phyloP scores from a whole-genome alignment of 768 basidiomycete genomes.

The Lactarius evosmus region DNA sequence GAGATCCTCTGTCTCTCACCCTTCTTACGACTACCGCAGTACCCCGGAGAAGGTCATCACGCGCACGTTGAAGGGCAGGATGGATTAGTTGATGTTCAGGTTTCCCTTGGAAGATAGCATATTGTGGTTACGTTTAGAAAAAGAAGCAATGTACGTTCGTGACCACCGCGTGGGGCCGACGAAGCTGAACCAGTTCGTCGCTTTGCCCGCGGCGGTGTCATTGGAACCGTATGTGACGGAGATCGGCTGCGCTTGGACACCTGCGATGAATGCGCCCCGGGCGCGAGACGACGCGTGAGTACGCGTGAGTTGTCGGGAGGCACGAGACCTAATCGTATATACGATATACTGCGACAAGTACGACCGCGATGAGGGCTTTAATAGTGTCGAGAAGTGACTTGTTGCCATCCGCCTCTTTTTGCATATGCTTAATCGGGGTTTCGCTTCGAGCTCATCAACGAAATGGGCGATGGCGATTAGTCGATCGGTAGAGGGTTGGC shows the following conservation, averaged over 20 bases:
- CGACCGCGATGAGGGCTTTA: conserved; percentile 21
- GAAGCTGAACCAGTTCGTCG: conserved; percentile 24
- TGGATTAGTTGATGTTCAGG: conserved; percentile 61
- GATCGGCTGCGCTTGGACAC: conserved; percentile 25
- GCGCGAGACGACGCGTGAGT: background rate
- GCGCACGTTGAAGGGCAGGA: conserved; percentile 83
- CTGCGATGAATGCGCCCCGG: conserved; percentile 28
- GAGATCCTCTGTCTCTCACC: conserved; percentile 13
- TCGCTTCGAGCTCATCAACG: conserved; percentile 15
- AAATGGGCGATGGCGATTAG: conserved; percentile 12
- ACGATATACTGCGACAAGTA: background rate
- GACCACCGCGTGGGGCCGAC: conserved; percentile 10
- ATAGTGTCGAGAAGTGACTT: conserved; percentile 24
- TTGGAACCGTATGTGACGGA: background rate
- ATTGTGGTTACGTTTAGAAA: background rate
- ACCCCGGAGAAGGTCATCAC: conserved; percentile 76
- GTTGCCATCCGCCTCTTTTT: conserved; percentile 16
- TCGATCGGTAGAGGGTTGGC: conserved; percentile 6
- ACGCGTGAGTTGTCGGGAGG: background rate
- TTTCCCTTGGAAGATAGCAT: conserved; percentile 3
- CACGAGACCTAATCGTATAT: background rate
- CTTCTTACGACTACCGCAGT: conserved; percentile 37
- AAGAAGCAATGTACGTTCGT: conserved; percentile 12
- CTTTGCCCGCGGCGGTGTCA: background rate
- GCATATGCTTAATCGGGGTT: conserved; percentile 5